These are phyloP conservation scores for Aureobasidium sp. DNA, from an alignment of 2,329 filamentous ascomycete species.

Conservation along the genomic window DNA sequence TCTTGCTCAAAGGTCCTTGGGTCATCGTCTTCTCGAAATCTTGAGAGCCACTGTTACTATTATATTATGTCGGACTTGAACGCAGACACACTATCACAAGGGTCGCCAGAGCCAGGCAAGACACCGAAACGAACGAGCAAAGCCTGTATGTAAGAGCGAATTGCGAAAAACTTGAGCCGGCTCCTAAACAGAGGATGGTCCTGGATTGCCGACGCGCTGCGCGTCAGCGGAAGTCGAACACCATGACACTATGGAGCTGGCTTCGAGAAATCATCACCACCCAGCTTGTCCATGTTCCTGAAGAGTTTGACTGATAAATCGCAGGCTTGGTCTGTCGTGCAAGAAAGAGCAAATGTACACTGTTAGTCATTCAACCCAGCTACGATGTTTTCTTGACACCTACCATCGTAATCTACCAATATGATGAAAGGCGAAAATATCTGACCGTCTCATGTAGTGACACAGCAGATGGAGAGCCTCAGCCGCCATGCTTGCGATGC, in stretches of 20 bases:
- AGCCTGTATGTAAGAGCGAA: neutral
- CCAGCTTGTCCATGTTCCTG: neutral
- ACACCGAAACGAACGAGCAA: conserved; percentile 7
- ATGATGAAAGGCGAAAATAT: no score
- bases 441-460: conserved; percentile 16
- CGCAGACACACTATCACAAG: neutral
- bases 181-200: neutral
- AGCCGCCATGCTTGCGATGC: conserved; percentile 49
- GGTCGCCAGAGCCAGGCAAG: neutral
- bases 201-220: neutral
- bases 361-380: conserved; percentile 31
- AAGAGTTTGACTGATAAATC: conserved; percentile 15
- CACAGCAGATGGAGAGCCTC: conserved; percentile 40
- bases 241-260: neutral
- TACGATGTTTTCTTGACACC: no score
- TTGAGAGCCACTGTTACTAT: neutral
- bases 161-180: neutral
- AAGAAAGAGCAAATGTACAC: conserved; percentile 43
- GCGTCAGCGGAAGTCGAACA: neutral
- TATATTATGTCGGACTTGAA: conserved; percentile 1
- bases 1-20: neutral
- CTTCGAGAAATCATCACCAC: neutral
- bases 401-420: no score
- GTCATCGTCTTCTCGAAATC: neutral
- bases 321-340: conserved; percentile 37